Conservation (phyloP, 2,329 filamentous ascomycete species). For the Chrysoporthe deuterocubensis region DNA sequence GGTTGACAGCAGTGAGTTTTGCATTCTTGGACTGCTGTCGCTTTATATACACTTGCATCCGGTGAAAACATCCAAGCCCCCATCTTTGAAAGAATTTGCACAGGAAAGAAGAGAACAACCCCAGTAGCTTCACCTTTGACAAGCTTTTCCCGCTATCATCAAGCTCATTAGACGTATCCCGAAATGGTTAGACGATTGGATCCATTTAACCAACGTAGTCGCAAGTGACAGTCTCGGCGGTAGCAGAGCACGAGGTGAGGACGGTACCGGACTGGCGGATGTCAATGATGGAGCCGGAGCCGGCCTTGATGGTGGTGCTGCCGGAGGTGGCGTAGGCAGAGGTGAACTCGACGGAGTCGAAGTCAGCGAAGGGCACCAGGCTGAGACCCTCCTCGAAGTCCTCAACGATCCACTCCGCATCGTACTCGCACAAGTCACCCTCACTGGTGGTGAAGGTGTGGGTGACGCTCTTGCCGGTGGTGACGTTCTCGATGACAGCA, state of each 20-base stretch:
- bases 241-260: slow-evolving; percentile 39
- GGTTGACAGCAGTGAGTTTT: slow-evolving; percentile 12
- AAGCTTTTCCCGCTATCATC: slow-evolving; percentile 3
- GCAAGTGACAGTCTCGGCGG: slow-evolving; percentile 30
- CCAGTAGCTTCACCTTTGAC: neutral
- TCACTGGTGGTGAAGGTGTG: slow-evolving; percentile 61
- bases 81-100: slow-evolving; percentile 1
- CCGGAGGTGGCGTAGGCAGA: slow-evolving; percentile 39
- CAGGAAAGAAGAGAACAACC: slow-evolving; percentile 5
- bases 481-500: slow-evolving; percentile 51
- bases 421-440: slow-evolving; percentile 57
- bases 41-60: neutral
- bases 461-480: slow-evolving; percentile 53
- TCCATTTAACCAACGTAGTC: slow-evolving; percentile 45
- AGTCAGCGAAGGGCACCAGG: slow-evolving; percentile 51
- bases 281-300: slow-evolving; percentile 66
- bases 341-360: slow-evolving; percentile 50
- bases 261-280: slow-evolving; percentile 69
- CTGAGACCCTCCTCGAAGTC: slow-evolving; percentile 46
- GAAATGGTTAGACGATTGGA: neutral
- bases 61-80: slow-evolving; percentile 15
- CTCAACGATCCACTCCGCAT: slow-evolving; percentile 67
- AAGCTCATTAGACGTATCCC: slow-evolving; percentile 3
- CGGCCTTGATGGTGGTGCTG: slow-evolving; percentile 38
- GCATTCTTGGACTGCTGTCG: slow-evolving; percentile 7